A percentile compares a stretch with the other conserved stretches of the same genome.
These are phyloP conservation scores for Sporothrix sp. DNA, from an alignment of 2,329 filamentous ascomycete genomes.

Conservation along the genomic window DNA sequence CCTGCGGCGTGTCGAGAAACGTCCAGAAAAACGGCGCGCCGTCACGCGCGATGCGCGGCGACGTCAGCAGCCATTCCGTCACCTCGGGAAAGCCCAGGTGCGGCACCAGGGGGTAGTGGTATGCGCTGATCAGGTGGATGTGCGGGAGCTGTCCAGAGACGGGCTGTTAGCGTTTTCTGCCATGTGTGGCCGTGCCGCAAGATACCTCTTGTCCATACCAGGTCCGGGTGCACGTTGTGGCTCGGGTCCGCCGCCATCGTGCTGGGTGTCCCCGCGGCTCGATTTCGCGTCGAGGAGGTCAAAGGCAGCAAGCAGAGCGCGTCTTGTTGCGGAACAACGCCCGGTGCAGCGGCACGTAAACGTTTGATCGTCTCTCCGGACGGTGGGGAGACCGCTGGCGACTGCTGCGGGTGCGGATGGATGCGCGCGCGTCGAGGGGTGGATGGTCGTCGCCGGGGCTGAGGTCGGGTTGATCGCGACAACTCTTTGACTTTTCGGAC, in stretches of 20 bases:
- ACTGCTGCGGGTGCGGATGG: background rate
- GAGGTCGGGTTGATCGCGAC: conserved; percentile 6
- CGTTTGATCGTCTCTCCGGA: background rate
- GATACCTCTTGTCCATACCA: conserved; percentile 20
- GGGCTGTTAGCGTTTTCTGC: too few species aligned
- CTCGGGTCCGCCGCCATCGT: conserved; percentile 25
- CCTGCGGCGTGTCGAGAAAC: conserved; percentile 71
- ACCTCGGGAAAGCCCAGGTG: conserved; percentile 66
- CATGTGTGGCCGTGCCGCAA: too few species aligned
- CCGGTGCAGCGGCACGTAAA: background rate
- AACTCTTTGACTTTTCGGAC: background rate
- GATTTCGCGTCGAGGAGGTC: conserved; percentile 1
- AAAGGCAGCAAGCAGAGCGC: background rate
- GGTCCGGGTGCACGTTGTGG: conserved; percentile 26
- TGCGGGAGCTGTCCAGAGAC: conserved; percentile 57
- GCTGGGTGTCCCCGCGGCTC: background rate
- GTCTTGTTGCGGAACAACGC: background rate
- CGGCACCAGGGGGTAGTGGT: conserved; percentile 65
- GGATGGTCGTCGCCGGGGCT: conserved; percentile 2
- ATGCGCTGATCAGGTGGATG: conserved; percentile 79
- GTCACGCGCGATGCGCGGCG: conserved; percentile 77
- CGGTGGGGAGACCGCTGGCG: too few species aligned
- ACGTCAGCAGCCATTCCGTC: conserved; percentile 72
- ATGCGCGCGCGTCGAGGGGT: conserved; percentile 1
- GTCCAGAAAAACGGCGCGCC: conserved; percentile 86